Percentiles rank a stretch among this genome's conserved stretches.
These are phyloP conservation scores for Erucastrum elatum DNA, from an alignment of 345 rosid species.

Conservation along the genomic window DNA sequence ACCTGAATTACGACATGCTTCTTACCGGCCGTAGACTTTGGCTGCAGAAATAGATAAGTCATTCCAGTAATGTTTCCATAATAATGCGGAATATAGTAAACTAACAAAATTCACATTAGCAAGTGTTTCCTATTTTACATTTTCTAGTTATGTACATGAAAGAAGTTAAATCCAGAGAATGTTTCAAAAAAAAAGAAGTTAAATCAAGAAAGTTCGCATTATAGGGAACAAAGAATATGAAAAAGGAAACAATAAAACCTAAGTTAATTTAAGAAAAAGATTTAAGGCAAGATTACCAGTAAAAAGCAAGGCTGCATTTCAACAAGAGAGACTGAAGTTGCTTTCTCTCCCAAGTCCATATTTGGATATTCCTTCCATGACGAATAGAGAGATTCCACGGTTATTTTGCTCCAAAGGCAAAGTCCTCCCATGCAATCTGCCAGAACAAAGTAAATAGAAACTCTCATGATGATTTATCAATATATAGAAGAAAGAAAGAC, in stretches of 20 bases:
- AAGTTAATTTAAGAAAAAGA: not conserved
- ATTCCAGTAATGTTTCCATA: not conserved
- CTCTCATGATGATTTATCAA: not conserved
- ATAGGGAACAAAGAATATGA: not conserved
- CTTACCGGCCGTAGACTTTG: constrained; percentile 41
- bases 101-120: not conserved
- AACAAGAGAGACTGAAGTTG: constrained; percentile 61
- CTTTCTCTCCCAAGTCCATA: constrained; percentile 79
- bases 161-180: constrained; percentile 3
- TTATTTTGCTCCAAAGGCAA: constrained; percentile 77
- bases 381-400: constrained; percentile 62
- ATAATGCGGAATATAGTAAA: no score
- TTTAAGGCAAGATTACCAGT: constrained; percentile 53
- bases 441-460: constrained; percentile 2
- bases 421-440: constrained; percentile 56
- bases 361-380: constrained; percentile 80
- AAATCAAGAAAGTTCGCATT: constrained; percentile 5
- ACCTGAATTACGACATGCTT: constrained; percentile 66
- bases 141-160: constrained; percentile 3
- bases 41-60: constrained; percentile 27
- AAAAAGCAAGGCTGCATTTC: constrained; percentile 73
- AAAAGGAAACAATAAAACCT: constrained; percentile 1
- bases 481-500: constrained; percentile 10
- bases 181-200: not conserved
- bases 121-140: not conserved